Evolutionary conservation across 441 rosid genomes (phyloP).

Genomic region (Macaranga tanarius): DNA sequence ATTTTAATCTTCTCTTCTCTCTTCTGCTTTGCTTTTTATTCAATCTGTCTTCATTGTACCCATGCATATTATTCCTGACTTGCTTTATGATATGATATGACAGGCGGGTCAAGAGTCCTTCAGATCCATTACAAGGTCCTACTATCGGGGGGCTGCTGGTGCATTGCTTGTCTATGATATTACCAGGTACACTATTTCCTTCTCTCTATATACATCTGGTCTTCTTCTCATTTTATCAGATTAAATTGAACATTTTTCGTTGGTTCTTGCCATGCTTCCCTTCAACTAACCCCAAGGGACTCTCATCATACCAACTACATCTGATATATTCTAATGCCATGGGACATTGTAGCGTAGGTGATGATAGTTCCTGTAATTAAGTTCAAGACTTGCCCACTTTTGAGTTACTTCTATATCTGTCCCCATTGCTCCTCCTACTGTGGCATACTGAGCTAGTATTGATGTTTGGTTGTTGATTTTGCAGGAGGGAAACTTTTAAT

Average conservation of each 20-base stretch:
- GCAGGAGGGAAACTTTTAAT: constrained; percentile 94
- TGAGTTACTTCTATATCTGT: not conserved
- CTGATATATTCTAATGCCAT: not conserved
- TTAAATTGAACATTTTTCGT: no score
- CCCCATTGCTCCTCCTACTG: no score
- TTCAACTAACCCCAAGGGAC: not conserved
- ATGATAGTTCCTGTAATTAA: not conserved
- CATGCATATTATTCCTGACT: no score
- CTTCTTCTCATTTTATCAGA: no score
- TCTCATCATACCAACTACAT: not conserved
- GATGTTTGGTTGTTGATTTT: not conserved
- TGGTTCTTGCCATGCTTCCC: no score
- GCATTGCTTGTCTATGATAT: constrained; percentile 97
- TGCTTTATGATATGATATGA: constrained; percentile 3
- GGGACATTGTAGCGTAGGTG: not conserved
- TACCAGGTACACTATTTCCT: constrained; percentile 55
- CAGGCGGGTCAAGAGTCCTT: constrained; percentile 99
- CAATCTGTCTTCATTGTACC: no score
- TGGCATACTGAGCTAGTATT: not conserved
- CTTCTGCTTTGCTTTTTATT: not conserved
- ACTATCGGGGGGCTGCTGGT: constrained; percentile 97
- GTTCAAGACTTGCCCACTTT: not conserved
- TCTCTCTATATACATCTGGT: no score
- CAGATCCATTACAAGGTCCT: constrained; percentile 95
- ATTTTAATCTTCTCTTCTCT: not conserved